Conservation (phyloP, 2,329 filamentous ascomycete genomes). For the Diaporthe humulicola region DNA sequence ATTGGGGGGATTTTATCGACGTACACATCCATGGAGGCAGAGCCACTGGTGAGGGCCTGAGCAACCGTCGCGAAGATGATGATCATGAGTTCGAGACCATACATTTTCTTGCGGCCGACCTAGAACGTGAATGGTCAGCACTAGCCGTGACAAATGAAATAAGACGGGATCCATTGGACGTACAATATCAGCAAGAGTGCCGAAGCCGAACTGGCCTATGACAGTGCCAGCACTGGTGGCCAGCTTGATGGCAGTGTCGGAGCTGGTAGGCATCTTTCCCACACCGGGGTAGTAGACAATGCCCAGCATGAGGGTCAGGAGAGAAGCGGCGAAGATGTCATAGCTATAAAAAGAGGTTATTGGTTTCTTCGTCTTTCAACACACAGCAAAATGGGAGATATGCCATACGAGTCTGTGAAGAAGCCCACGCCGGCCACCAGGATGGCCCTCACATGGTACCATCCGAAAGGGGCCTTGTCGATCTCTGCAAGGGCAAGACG, state of each 20-base stretch:
- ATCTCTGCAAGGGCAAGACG: conserved; percentile 85
- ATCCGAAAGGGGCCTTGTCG: conserved; percentile 85
- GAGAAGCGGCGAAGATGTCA: conserved; percentile 82
- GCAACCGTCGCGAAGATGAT: conserved; percentile 85
- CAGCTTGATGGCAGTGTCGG: conserved; percentile 88
- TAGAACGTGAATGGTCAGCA: conserved; percentile 1
- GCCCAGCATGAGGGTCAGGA: conserved; percentile 81
- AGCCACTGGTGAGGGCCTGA: conserved; percentile 75
- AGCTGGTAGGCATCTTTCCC: conserved; percentile 73
- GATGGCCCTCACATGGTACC: conserved; percentile 85
- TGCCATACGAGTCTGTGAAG: conserved; percentile 80
- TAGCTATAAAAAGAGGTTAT: conserved; percentile 35
- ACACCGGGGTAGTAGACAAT: conserved; percentile 77
- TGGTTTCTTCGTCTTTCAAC: neutral
- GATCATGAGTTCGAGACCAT: conserved; percentile 83
- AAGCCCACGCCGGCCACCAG: conserved; percentile 87
- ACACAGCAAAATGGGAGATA: conserved; percentile 3
- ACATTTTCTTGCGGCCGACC: conserved; percentile 64
- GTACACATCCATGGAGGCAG: conserved; percentile 69
- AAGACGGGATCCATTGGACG: neutral
- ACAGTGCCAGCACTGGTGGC: conserved; percentile 88
- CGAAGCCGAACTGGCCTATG: conserved; percentile 85
- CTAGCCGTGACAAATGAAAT: neutral
- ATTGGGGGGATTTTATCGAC: neutral
- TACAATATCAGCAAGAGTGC: conserved; percentile 76